Conservation (phyloP, 1,139 yeast genomes). For the Suhomyces choctaworum region DNA sequence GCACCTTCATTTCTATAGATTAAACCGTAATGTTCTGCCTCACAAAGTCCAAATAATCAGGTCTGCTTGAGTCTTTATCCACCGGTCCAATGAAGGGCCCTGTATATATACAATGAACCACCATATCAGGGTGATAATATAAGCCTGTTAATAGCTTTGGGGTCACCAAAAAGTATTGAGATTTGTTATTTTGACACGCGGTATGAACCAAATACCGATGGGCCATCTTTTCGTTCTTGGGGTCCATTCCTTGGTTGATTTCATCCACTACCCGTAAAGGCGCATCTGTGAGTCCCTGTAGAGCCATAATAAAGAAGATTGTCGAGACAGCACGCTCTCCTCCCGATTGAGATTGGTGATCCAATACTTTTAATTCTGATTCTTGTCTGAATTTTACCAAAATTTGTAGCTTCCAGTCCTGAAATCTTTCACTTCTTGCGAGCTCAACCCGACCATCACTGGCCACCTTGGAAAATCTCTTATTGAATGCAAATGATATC, state of each 20-base stretch:
- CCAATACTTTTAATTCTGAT: slow-evolving; percentile 67
- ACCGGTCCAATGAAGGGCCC: slow-evolving; percentile 42
- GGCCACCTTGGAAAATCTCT: slow-evolving; percentile 71
- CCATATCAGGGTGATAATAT: slow-evolving; percentile 78
- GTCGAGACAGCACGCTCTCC: slow-evolving; percentile 98
- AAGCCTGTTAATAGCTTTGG: slow-evolving; percentile 85
- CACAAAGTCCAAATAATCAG: slow-evolving; percentile 34
- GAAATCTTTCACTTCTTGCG: slow-evolving; percentile 53
- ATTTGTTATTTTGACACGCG: slow-evolving; percentile 63
- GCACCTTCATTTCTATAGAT: background rate
- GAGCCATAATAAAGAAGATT: slow-evolving; percentile 82
- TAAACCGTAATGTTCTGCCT: background rate
- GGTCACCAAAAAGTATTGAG: slow-evolving; percentile 88
- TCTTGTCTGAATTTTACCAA: slow-evolving; percentile 82
- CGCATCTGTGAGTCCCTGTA: slow-evolving; percentile 87
- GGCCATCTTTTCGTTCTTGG: slow-evolving; percentile 83
- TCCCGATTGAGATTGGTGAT: slow-evolving; percentile 91
- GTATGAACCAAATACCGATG: slow-evolving; percentile 84
- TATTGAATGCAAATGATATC: slow-evolving; percentile 64
- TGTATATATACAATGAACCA: slow-evolving; percentile 85
- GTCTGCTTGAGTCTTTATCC: slow-evolving; percentile 17
- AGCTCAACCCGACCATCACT: slow-evolving; percentile 80
- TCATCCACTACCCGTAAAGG: slow-evolving; percentile 97
- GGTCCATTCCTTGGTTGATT: slow-evolving; percentile 99
- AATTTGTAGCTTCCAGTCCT: slow-evolving; percentile 83